Base-by-base conservation (phyloP, 1,284 basidiomycete species). In the Cryptococcus sp. region DNA sequence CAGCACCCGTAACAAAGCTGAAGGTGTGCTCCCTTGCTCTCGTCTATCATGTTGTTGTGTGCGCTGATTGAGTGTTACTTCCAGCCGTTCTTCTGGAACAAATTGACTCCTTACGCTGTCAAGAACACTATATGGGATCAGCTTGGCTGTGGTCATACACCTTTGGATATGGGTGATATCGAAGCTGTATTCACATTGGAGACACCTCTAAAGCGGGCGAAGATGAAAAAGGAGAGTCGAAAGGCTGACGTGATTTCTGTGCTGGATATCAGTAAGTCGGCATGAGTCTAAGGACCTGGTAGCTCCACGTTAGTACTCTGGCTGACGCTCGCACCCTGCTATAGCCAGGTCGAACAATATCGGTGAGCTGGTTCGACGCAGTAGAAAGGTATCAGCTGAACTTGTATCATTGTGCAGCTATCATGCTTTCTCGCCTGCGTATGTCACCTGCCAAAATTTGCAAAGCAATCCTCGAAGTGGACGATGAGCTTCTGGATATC, bases 81-180 rank as follows among this genome's bases (percentile, higher is more conserved):
- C 23, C 20, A 88, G 75, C 89, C 91, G 0, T 91, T 95, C 78
- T 93, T 93, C 75, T 95, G 93, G 92, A 89, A 86, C 64, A 94
- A 95, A 69, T 63, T 93, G 8, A 78, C 83, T 7, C 75, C 75
- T 6, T 71, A 81, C 19, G 70, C 75, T 10, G 71, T 83, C 3
- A 66, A 71, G 17, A 75, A 83, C 3, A 90, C 88, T 0, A 83
- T 94, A 5, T 95, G 91, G 91, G 83, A 80, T 58, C 86, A 90
- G 35, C 66, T 86, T 4, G 72, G 77, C 1, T 43, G 73, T 41
- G 0, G 76, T 75, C 13, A 30, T 48, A 10, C 23, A 68, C 8
- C 42, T 82, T 2, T 91, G 49, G 82, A 86, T 54, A 73, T 93
- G 64, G 81, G 82, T 19, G 91, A 93, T 67, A 77, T 94, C 17